phyloP scores from a whole-genome alignment of 129 eudicot genomes.

The Saposhnikovia divaricata region DNA sequence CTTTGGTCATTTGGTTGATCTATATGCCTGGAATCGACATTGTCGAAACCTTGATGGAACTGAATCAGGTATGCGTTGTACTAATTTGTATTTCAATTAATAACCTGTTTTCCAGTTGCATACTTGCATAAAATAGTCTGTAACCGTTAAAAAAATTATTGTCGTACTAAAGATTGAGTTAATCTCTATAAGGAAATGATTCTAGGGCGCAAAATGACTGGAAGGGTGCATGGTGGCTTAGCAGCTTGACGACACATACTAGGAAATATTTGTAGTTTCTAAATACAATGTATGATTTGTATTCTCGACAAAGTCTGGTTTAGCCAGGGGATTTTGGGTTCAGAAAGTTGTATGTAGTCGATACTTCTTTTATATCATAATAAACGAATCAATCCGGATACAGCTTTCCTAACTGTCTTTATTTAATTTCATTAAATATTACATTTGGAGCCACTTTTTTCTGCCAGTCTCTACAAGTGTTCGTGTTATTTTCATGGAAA shows the following conservation, averaged over 20 bases:
- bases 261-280: constrained; percentile 21
- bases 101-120: not conserved
- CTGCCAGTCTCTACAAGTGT: not conserved
- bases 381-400: not conserved
- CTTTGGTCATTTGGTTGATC: constrained; percentile 52
- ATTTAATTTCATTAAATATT: not conserved
- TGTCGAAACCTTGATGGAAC: constrained; percentile 49
- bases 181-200: constrained; percentile 31
- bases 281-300: not conserved
- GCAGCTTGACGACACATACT: constrained; percentile 44
- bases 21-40: constrained; percentile 71
- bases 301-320: not conserved
- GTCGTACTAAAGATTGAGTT: not conserved
- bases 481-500: not conserved
- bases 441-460: not conserved
- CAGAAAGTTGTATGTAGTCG: not conserved
- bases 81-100: not conserved
- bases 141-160: not conserved
- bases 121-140: not conserved
- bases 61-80: not conserved
- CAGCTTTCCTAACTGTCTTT: not conserved
- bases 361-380: not conserved
- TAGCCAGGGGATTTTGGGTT: not conserved
- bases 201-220: constrained; percentile 47
- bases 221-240: constrained; percentile 78